A percentile compares a stretch with the other conserved stretches of the same genome.
phyloP scores from a whole-genome alignment of 257 asterid species.

The Solanum dulcamara region DNA sequence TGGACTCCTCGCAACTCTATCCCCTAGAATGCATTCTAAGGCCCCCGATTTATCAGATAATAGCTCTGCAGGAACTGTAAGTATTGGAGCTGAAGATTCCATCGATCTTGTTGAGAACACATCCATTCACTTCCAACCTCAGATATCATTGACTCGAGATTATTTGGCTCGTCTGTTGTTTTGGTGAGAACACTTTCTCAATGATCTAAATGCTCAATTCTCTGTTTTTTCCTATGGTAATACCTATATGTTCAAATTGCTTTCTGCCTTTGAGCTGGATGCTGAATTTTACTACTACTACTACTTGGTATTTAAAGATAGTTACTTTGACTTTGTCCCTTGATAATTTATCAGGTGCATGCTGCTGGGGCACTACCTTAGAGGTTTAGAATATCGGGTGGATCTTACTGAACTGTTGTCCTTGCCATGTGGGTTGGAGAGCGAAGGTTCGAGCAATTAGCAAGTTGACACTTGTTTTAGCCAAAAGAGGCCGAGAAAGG shows the following conservation, averaged over 20 bases:
- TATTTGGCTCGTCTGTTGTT: conserved; percentile 85
- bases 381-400: conserved; percentile 76
- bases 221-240: no score
- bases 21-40: conserved; percentile 91
- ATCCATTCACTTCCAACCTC: conserved; percentile 80
- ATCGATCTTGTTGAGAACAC: conserved; percentile 79
- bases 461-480: conserved; percentile 9
- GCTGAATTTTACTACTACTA: not conserved
- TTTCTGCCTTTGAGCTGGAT: not conserved
- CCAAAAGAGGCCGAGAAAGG: not conserved
- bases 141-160: conserved; percentile 73
- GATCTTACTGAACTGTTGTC: conserved; percentile 70
- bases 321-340: not conserved
- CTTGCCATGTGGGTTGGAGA: conserved; percentile 24
- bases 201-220: not conserved
- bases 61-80: conserved; percentile 30
- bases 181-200: conserved; percentile 37
- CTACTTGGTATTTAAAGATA: not conserved
- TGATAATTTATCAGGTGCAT: conserved; percentile 54
- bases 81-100: conserved; percentile 41
- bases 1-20: conserved; percentile 93
- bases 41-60: conserved; percentile 45
- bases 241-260: no score
- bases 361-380: conserved; percentile 86
- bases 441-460: conserved; percentile 12